Evolutionary conservation across 2,329 filamentous ascomycete genomes (phyloP), one percentile per base, ranked within the genome.

Genomic region (Trichophyton rubrum): DNA sequence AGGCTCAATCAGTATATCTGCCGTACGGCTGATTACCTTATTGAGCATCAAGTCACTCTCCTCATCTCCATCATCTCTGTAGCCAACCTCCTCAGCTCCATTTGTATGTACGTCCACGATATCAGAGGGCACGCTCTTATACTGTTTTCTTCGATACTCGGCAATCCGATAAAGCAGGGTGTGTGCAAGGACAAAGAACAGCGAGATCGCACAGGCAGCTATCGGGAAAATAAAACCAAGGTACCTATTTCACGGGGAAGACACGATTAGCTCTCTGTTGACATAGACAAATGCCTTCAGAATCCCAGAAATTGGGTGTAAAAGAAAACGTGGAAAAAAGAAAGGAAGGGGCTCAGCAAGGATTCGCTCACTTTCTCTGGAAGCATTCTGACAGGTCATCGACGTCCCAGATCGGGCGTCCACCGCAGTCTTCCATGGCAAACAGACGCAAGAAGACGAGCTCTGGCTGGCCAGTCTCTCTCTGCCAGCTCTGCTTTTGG

Each of bases 211-310:
- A 72, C 90, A 83, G 61, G 87, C 79, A 63, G 85, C 75, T 63
- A 93, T 77, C 60, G 93, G 93, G 60, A 97, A 80, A 55, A 95
- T 78, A 63, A 89, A 84, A 73, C 89, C 86, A 59, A 95, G 82
- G 72, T 88, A 91, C 8, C 59, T 64, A 58, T 61, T 55, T 22
- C 3, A 38, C 22, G 24, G 56, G n/a, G 27, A 13, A 59, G 15
- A 22, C 27, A 45, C 33, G 58, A n/a, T 56, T 30, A 9, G 33
- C 33, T 38, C 33, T 38, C 33, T 13, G 33, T 38, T 38, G 11
- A 38, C 3, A 38, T 38, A 38, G 33, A 38, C 33, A 38, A 38
- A 38, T 11, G 33, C 33, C 13, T 13, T 13, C 33, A 3, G 33
- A 13, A 13, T 13, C 33, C 11, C 33, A 38, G 3, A 13, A 38